Conservation (phyloP, 2,329 filamentous ascomycete species). For the Trichoderma aggressivum region DNA sequence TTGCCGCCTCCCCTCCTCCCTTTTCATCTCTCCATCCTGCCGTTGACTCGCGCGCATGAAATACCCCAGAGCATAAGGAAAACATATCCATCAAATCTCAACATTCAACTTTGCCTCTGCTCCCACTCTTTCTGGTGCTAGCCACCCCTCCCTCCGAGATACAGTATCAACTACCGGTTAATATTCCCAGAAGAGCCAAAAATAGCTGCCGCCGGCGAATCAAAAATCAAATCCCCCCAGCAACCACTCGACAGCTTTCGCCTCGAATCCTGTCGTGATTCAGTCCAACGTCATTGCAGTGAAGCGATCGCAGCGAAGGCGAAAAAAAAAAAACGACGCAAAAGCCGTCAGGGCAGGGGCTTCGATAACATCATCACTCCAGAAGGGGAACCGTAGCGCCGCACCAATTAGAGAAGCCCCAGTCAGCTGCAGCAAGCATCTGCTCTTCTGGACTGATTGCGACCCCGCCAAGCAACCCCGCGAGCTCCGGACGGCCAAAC, state of each 20-base stretch:
- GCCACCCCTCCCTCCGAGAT: not conserved
- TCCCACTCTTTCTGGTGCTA: not conserved
- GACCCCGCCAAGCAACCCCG: slow-evolving; percentile 13
- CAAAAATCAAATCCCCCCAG: not conserved
- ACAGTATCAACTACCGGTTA: not conserved
- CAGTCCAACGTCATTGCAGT: slow-evolving; percentile 10
- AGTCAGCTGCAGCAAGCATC: not conserved
- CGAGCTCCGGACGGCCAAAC: slow-evolving; percentile 6
- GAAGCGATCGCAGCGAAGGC: slow-evolving; percentile 4
- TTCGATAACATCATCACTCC: slow-evolving; percentile 14
- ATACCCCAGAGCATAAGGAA: not conserved
- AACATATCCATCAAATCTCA: not conserved
- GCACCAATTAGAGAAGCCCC: slow-evolving; percentile 1
- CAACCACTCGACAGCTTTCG: not conserved
- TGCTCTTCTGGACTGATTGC: not conserved
- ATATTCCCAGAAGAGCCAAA: not conserved
- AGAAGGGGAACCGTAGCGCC: not conserved
- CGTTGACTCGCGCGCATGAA: not conserved
- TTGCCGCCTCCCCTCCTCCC: not conserved
- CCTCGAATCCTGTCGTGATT: not conserved
- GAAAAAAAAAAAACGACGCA: slow-evolving; percentile 3
- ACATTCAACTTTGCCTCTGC: not conserved
- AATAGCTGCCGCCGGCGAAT: not conserved
- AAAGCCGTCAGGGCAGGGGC: not conserved
- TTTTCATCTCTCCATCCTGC: not conserved